Evolutionary conservation across 2,329 filamentous ascomycete species (phyloP), one percentile per base, ranked within the genome.

Genomic region (Periglandula ipomoeae): DNA sequence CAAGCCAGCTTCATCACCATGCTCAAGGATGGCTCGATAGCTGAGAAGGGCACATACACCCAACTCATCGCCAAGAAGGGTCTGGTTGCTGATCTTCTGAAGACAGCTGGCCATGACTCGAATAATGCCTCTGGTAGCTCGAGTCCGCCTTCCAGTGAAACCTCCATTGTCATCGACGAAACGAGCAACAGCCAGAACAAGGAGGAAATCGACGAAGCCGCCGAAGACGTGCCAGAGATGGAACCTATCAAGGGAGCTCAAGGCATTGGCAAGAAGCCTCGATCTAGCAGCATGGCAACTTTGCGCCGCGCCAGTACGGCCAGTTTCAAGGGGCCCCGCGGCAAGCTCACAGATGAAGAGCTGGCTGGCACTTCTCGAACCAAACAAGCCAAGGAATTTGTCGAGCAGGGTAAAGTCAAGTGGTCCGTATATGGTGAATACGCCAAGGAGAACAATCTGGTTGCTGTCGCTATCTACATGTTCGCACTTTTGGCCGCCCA

Each of bases 371-470:
- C 81, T 47, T 72, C 84, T 59, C 91, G 88, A 69, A 89, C 86
- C 40, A 88, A 84, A 62, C 90, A 96, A 66, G 77, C 75, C 49
- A 94, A 95, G 68, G 93, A 98, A 65, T 85, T 85, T 56, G 78
- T 81, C 2, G 89, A 98, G 65, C 89, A 98, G 69, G 93, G 93
- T 60, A 96, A 97, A 65, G 93, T 98, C 58, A 97, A 96, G 67
- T 97, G 93, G 90, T 59, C 61, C 58, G 91, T 98, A 24, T 98
- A 98, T 62, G 73, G 75, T 17, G 90, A 96, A 68, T 98, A 98
- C 61, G 94, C 93, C 49, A 95, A 89, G 69, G 89, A 89, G 51
- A 96, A 88, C 72, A 96, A 97, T 64, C 68, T 96, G 15, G 72
- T 79, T 49, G 94, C 93, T 11, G 93, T 98, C 8, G 67, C 68